Base-by-base conservation (phyloP, 108 stramenopile genomes). In the Chaetoceros tenuissimus region DNA sequence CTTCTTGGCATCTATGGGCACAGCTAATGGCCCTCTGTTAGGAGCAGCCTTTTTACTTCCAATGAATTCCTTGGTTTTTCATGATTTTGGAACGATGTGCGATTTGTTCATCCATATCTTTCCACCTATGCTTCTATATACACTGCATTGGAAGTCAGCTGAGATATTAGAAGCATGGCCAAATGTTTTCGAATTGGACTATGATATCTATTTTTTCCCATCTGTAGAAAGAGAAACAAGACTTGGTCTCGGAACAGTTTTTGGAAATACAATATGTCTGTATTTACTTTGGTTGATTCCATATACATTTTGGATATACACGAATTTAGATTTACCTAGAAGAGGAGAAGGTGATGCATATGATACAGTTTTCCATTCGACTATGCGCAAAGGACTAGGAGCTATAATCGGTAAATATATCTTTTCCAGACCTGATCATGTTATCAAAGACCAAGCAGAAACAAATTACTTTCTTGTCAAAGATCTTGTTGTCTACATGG, bases 201-300 rank as follows among this genome's bases (percentile, higher is more conserved):
- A 65, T 30, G 43, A 65, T 5, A 20, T 74, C 5, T 45, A 48
- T 8, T 79, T 57, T 50, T 69, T 75, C 50, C 73, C 73, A 21
- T 44, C 63, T 16, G 51, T 30, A 7, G 66, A 48, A 13, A 13
- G 26, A 8, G 53, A 60, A 29, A 71, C 66, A 23, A 60, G 69
- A 3, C 40, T 29, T 43, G 71, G 60, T 19, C 47, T 79, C 22
- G 74, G 51, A 20, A 68, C 69, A 45, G 58, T 81, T 20, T 62
- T 59, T 17, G 73, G 77, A 43, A 73, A 60, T 45, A 29, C 75
- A 5, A 46, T 76, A 18, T 43, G 51, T 16, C n/a, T 81, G 2
- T 81, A 81, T 51, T 51, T 81, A 13, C 20, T 72, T 10, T 81
- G 80, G 80, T 81, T 63, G 49, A 69, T 78, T 2, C 74, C 68